Evolutionary conservation across 202 grass and related monocot genomes (phyloP).

Genomic region (Zoysia matrella): DNA sequence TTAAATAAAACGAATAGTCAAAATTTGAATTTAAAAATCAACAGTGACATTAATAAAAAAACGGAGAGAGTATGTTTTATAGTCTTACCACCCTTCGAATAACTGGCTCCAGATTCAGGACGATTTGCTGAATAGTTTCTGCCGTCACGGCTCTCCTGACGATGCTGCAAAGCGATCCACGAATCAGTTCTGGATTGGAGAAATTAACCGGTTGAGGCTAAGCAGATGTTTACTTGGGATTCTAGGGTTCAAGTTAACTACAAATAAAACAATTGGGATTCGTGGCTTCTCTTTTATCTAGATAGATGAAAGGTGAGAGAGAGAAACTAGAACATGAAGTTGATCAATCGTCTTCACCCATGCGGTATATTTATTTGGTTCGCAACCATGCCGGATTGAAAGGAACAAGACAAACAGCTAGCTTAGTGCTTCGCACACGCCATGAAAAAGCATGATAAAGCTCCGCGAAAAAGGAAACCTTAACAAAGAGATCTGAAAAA

Average conservation of each 20-base stretch:
- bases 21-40: no score
- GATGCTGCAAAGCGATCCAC: constrained; percentile 16
- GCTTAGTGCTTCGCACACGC: not conserved
- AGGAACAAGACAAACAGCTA: not conserved
- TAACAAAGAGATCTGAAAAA: not conserved
- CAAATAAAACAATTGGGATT: not conserved
- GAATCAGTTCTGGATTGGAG: not conserved
- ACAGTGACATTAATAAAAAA: no score
- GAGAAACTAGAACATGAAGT: not conserved
- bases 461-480: not conserved
- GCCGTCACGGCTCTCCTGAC: constrained; percentile 30
- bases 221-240: not conserved
- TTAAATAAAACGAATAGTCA: no score
- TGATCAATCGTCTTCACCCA: not conserved
- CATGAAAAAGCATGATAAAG: not conserved
- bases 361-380: no score
- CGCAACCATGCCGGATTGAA: not conserved
- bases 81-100: constrained; percentile 47
- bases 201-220: not conserved
- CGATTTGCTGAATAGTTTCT: constrained; percentile 44
- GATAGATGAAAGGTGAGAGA: not conserved
- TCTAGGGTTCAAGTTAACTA: not conserved
- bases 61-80: not conserved
- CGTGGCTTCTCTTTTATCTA: not conserved
- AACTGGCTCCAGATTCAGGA: constrained; percentile 37